Base-by-base conservation (phyloP, 1,139 yeast genomes). In the Sugiyamaella novakii region DNA sequence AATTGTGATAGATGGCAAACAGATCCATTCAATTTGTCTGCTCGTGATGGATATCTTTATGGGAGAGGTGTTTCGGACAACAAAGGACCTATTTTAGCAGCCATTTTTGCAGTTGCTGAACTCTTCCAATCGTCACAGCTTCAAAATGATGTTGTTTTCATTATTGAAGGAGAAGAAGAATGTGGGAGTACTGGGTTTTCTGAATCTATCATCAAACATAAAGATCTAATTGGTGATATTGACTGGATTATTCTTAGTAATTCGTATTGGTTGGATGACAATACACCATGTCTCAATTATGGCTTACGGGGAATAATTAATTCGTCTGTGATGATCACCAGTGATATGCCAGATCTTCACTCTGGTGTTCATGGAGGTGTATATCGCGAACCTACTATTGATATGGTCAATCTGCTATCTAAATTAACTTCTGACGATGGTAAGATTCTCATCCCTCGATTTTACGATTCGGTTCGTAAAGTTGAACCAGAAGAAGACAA, bases 321-420 rank as follows among this genome's bases (percentile, higher is more conserved):
- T 65, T 85, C 89, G 1, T 74, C 82, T n/a, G 78, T 92, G 2
- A 80, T 79, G 33, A 75, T 92, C 12, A 72, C 74, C 47, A 82
- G 91, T 44, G 88, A 80, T 52, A 77, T 76, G 54, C 95, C 95
- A 1, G 98, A 92, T 68, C 74, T 95, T 54, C 98, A 92, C 62
- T 88, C 97, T 0, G 98, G 98, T 54, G 95, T 92, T 12, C 95
- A 91, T 68, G 98, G 98, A 41, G 98, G 98, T 52, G 83, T 85
- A 7, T 79, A 81, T 58, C 76, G 85, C 51, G 98, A 92, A 59
- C 98, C 98, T 1, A 83, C 95, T 0, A 80, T 87, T 72, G 98
- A 92, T 62, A 69, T 92, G 63, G 77, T 91, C 45, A 84, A 83
- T 52, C 62, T 91, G 14, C 69, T 91, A 31, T 77, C 92, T 6